Evolutionary conservation across 129 eudicot genomes (phyloP).

Genomic region (Calendula officinalis): DNA sequence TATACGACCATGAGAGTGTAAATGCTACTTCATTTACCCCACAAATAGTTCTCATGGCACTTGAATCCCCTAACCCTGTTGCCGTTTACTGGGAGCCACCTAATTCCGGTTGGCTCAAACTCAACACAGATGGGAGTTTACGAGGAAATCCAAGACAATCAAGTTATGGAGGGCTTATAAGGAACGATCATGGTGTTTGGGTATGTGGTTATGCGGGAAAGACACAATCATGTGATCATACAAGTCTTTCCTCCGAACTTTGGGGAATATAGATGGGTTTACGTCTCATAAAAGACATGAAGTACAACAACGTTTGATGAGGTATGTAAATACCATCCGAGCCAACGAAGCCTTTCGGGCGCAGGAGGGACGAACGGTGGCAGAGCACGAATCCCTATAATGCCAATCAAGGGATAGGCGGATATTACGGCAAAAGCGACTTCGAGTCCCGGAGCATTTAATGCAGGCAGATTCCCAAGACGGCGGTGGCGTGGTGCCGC

Average conservation of each 20-base stretch:
- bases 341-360: too few species aligned
- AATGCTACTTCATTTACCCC: too few species aligned
- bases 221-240: background rate
- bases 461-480: too few species aligned
- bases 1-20: too few species aligned
- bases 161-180: conserved; percentile 23
- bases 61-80: background rate
- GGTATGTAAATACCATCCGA: too few species aligned
- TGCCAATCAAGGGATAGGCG: too few species aligned
- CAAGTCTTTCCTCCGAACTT: conserved; percentile 7
- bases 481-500: too few species aligned
- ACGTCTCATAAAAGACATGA: conserved; percentile 9
- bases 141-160: conserved; percentile 11
- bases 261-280: conserved; percentile 14
- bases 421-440: too few species aligned
- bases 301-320: background rate
- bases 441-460: too few species aligned
- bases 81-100: conserved; percentile 10
- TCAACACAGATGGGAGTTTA: conserved; percentile 30
- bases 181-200: conserved; percentile 11
- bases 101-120: conserved; percentile 12
- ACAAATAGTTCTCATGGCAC: background rate
- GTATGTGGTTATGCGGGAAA: conserved; percentile 20
- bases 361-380: too few species aligned
- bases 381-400: too few species aligned